These are phyloP conservation scores for Pythium chondricola DNA, from an alignment of 352 stramenopile genomes.

Conservation along the genomic window DNA sequence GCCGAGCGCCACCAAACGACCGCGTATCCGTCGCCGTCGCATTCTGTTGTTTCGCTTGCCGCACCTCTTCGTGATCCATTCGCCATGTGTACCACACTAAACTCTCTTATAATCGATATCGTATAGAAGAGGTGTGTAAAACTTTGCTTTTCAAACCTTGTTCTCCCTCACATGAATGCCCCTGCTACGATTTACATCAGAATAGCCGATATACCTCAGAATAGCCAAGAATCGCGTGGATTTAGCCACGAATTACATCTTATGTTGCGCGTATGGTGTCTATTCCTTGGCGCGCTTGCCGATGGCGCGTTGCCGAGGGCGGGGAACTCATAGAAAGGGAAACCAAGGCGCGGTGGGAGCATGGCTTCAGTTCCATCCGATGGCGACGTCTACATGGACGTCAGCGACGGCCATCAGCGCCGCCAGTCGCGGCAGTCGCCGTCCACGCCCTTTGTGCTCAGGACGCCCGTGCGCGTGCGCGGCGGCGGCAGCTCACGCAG, in stretches of 20 bases:
- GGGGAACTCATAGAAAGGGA: background rate
- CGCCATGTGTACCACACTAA: background rate
- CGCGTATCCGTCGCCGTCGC: background rate
- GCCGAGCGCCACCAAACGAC: no score
- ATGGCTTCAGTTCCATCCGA: slow-evolving; percentile 5
- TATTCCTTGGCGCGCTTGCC: background rate
- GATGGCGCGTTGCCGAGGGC: background rate
- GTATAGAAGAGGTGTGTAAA: no score
- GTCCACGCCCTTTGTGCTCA: background rate
- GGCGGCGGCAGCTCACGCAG: background rate
- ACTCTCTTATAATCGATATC: background rate
- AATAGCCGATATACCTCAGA: no score
- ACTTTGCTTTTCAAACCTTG: no score
- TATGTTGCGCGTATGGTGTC: background rate
- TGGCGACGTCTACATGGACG: slow-evolving; percentile 15
- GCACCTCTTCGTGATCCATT: background rate
- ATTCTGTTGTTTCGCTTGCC: background rate
- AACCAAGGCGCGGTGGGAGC: background rate
- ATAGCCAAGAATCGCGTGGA: no score
- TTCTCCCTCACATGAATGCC: no score
- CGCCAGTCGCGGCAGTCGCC: background rate
- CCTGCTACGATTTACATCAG: no score
- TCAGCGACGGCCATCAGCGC: background rate
- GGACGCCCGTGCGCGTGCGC: slow-evolving; percentile 9
- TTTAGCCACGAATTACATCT: no score